Percentiles rank a stretch among this genome's conserved stretches.
phyloP scores from a whole-genome alignment of 192 early-diverging fungal species.

The Mortierella hygrophila region DNA sequence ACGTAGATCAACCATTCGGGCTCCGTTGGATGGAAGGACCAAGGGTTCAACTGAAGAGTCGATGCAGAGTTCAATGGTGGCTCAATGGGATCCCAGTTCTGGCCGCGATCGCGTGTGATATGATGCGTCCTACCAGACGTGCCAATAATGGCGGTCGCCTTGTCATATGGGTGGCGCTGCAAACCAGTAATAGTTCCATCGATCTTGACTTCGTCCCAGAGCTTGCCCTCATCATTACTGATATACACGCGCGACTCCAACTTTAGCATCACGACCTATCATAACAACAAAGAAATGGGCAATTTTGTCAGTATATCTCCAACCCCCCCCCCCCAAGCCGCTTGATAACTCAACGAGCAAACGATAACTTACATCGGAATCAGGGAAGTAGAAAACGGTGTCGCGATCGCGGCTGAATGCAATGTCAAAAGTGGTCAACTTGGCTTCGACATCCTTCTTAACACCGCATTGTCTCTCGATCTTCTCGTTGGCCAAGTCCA shows the following conservation, averaged over 20 bases:
- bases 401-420: slow-evolving; percentile 16
- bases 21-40: slow-evolving; percentile 86
- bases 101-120: slow-evolving; percentile 72
- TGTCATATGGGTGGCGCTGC: slow-evolving; percentile 73
- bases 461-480: slow-evolving; percentile 80
- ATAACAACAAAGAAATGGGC: not conserved
- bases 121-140: slow-evolving; percentile 61
- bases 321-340: not conserved
- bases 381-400: slow-evolving; percentile 49
- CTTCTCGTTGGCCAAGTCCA: slow-evolving; percentile 68
- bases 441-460: slow-evolving; percentile 51
- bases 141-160: slow-evolving; percentile 72
- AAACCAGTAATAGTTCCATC: slow-evolving; percentile 61
- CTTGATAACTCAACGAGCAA: not conserved
- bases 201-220: slow-evolving; percentile 63
- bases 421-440: slow-evolving; percentile 42
- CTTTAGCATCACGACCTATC: slow-evolving; percentile 63
- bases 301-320: slow-evolving; percentile 1
- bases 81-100: slow-evolving; percentile 66
- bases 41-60: slow-evolving; percentile 65
- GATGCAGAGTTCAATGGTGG: slow-evolving; percentile 73
- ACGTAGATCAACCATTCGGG: slow-evolving; percentile 87
- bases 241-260: slow-evolving; percentile 61
- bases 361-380: slow-evolving; percentile 41
- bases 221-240: slow-evolving; percentile 75